Percentiles rank a stretch among this genome's conserved stretches.
phyloP scores from a whole-genome alignment of 345 rosid genomes.

The Citrus maxima region DNA sequence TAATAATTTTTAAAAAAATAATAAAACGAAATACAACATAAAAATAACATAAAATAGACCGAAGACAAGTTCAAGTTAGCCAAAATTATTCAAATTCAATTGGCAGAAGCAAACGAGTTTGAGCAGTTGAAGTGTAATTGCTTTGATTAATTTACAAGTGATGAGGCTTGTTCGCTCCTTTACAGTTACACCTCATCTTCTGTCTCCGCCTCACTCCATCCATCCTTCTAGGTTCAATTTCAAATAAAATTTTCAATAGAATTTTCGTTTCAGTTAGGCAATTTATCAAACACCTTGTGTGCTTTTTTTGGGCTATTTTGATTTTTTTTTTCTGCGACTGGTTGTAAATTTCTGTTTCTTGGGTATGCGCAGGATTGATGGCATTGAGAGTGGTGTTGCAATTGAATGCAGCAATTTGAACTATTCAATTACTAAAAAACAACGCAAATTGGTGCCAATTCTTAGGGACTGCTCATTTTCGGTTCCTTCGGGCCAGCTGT shows the following conservation, averaged over 20 bases:
- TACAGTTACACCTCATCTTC: conserved; percentile 19
- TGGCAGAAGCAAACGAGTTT: neutral
- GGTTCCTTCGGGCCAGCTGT: conserved; percentile 73
- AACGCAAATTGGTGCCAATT: conserved; percentile 51
- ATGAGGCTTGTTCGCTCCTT: conserved; percentile 35
- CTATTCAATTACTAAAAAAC: conserved; percentile 60
- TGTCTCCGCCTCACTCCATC: conserved; percentile 34
- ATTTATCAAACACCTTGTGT: conserved; percentile 21
- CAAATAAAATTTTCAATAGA: fast-evolving
- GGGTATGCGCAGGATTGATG: conserved; percentile 35
- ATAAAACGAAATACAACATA: no score
- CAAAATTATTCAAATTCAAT: neutral
- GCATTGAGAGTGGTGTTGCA: conserved; percentile 32
- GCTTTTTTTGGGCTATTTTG: neutral
- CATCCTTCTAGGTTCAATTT: conserved; percentile 28
- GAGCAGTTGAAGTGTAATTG: neutral
- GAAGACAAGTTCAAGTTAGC: no score
- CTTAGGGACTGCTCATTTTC: conserved; percentile 72
- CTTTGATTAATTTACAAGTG: neutral
- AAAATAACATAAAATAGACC: no score
- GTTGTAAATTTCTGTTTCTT: neutral
- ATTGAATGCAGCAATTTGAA: conserved; percentile 64
- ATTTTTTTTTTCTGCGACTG: neutral
- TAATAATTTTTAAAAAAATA: no score
- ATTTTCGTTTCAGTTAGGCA: conserved; percentile 16